Base-by-base conservation (phyloP, 768 basidiomycete genomes). In the Mycena amicta region DNA sequence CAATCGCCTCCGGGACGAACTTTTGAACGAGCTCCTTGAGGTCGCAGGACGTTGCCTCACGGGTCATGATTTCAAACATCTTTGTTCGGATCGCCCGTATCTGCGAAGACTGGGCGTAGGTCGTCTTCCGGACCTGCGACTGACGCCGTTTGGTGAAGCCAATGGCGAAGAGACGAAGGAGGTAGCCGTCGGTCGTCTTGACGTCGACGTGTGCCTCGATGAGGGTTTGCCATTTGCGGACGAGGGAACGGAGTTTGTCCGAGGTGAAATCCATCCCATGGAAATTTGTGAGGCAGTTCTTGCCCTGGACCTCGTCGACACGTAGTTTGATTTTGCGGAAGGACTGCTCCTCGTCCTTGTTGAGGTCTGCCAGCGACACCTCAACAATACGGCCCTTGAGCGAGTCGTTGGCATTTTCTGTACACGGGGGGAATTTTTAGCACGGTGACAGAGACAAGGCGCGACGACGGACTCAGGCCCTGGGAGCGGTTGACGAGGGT, bases 201-300 rank as follows among this genome's bases (percentile, higher is more conserved):
- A 99, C 95, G 72, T 99, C 97, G 73, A 98, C 92, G 75, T 95
- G 92, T 37, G 97, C 97, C 80, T 98, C 97, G 70, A 99, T 95
- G 71, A 98, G 90, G 20, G 96, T 88, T 80, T 98, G 97, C 97
- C 97, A 99, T 80, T 98, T 99, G 76, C 96, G 93, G 68, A 99
- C 97, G 71, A 99, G 95, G 51, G 97, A 98, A 56, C 97, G 95
- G 66, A 98, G 89, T 80, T 98, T 98, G 88, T 99, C 97, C 58
- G 96, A 97, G 62, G 97, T 98, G 82, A 99, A 98, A 81, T 96
- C 93, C 96, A 99, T 98, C 75, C 97, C 97, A 78, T 96, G 92
- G 92, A 99, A 99, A 79, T 95, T 96, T 75, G 97, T 98, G 55
- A 98, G 85, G 83, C 95, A 97, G 84, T 94, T 97, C 84, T 95